Conservation (phyloP, 129 eudicot species). For the Mikania micrantha region DNA sequence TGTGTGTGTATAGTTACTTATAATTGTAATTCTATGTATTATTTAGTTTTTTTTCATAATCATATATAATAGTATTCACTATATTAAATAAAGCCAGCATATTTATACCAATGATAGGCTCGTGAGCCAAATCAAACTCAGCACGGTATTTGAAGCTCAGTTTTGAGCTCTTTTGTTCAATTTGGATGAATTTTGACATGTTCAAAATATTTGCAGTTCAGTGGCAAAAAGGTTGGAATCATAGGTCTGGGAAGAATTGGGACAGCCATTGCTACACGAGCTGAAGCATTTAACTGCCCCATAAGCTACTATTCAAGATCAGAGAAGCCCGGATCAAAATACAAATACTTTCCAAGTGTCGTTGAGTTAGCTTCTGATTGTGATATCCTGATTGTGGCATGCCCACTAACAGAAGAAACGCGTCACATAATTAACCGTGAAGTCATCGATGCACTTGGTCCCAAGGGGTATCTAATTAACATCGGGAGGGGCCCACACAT, state of each 20-base stretch:
- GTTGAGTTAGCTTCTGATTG: slow-evolving; percentile 63
- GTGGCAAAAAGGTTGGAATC: slow-evolving; percentile 76
- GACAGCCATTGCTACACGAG: slow-evolving; percentile 60
- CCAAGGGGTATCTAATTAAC: slow-evolving; percentile 67
- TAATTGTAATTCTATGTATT: too few species aligned
- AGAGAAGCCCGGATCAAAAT: slow-evolving; percentile 42
- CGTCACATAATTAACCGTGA: slow-evolving; percentile 59
- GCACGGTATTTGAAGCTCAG: background rate
- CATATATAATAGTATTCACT: too few species aligned
- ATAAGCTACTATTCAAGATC: slow-evolving; percentile 74
- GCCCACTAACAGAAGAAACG: slow-evolving; percentile 61
- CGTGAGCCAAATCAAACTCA: background rate
- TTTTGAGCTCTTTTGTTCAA: background rate
- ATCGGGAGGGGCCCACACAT: slow-evolving; percentile 82
- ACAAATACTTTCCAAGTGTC: slow-evolving; percentile 49
- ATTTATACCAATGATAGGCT: too few species aligned
- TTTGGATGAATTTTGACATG: background rate
- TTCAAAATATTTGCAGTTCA: slow-evolving; percentile 44
- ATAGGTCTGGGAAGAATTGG: slow-evolving; percentile 91
- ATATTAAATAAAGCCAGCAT: too few species aligned
- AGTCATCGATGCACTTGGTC: slow-evolving; percentile 75
- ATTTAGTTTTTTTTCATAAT: too few species aligned
- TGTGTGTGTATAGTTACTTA: too few species aligned
- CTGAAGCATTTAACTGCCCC: slow-evolving; percentile 57
- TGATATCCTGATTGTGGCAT: slow-evolving; percentile 66